Base-by-base conservation (phyloP, 2,329 filamentous ascomycete species). In the Epichloe sibirici region DNA sequence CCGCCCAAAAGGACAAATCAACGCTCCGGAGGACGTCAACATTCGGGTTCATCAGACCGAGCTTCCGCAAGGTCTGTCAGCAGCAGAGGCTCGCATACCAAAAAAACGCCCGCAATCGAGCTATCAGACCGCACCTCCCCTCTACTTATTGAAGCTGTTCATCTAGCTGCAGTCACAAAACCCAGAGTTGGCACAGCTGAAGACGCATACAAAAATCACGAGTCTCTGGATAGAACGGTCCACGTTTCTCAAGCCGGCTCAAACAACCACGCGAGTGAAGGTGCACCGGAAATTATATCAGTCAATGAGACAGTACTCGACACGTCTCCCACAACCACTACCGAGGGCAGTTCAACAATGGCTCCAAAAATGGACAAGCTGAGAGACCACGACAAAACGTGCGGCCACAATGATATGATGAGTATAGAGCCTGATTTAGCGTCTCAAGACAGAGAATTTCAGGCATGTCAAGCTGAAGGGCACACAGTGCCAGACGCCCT, bases 1-100 rank as follows among this genome's bases (percentile, higher is more conserved):
- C 76, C 78, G 2, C 76, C 77, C 0, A 69, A 71, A 53, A 77
- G 70, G 57, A 55, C 61, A 28, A 52, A 56, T 8, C 57, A 57
- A 42, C 60, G 61, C 9, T 55, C 57, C 3, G 13, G 25, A 25
- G 13, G 57, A 17, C 35, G 39, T 25, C 9, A 51, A 45, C 37
- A 47, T 51, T 23, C 39, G 21, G 23, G 47, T 8, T 38, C 44
- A 5, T 51, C 49, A 23, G 49, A 37, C 45, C 48, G 45, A 42
- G 23, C 15, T 6, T 21, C 38, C 11, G 15, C 23, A 35, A 35
- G 45, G n/a, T 51, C 52, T 23, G 21, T 25, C 23, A 51, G 49
- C 40, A 48, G 52, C 31, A 40, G 43, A 42, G 5, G 23, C 15
- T 45, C 44, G 31, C 43, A 42, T 28, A 28, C 34, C n/a, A 31